A percentile compares a stretch with the other conserved stretches of the same genome.
Evolutionary conservation across 1,284 basidiomycete genomes (phyloP).

Genomic region (Gyrodon tennesseensis): DNA sequence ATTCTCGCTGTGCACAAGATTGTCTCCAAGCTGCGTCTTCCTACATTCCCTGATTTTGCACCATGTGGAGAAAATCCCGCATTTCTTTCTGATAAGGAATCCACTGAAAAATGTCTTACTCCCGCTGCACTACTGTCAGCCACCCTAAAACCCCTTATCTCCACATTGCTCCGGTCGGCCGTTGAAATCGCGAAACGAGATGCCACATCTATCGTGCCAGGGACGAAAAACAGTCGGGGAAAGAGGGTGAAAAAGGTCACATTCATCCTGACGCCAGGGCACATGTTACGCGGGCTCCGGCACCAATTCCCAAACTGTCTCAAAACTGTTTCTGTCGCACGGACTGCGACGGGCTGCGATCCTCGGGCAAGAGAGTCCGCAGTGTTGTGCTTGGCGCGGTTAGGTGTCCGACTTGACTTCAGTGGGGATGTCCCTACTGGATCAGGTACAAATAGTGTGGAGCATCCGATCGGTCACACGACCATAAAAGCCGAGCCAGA

Average conservation of each 20-base stretch:
- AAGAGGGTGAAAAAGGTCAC: slow-evolving; percentile 39
- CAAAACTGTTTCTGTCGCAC: slow-evolving; percentile 13
- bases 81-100: slow-evolving; percentile 23
- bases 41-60: slow-evolving; percentile 32
- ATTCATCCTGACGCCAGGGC: slow-evolving; percentile 45
- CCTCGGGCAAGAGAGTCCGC: slow-evolving; percentile 30
- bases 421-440: slow-evolving; percentile 4
- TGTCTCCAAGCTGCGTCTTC: slow-evolving; percentile 31
- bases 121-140: slow-evolving; percentile 40
- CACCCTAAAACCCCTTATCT: slow-evolving; percentile 38
- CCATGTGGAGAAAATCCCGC: slow-evolving; percentile 14
- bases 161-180: slow-evolving; percentile 36
- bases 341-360: slow-evolving; percentile 17
- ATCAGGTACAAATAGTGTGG: neutral
- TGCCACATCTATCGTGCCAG: slow-evolving; percentile 27
- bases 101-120: slow-evolving; percentile 32
- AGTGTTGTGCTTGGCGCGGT: slow-evolving; percentile 37
- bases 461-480: neutral
- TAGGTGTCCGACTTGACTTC: slow-evolving; percentile 38
- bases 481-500: slow-evolving; percentile 28
- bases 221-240: slow-evolving; percentile 27
- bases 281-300: slow-evolving; percentile 44
- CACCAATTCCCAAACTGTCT: slow-evolving; percentile 17
- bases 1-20: slow-evolving; percentile 37
- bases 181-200: slow-evolving; percentile 41